These are phyloP conservation scores for Penicillium sp. DNA, from an alignment of 2,329 filamentous ascomycete species.

Conservation along the genomic window DNA sequence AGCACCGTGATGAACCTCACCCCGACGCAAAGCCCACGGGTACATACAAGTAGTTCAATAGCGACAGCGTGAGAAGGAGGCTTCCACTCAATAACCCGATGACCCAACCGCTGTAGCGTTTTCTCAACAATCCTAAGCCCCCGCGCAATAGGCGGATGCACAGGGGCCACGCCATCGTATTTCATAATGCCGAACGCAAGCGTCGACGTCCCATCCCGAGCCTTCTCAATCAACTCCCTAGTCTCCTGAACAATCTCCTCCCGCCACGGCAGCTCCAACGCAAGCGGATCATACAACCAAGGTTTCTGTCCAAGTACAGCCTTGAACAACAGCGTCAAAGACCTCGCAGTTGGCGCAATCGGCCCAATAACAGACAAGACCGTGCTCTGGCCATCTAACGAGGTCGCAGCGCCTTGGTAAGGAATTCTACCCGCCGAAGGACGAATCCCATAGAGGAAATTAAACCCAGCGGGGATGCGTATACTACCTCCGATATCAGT, in stretches of 20 bases:
- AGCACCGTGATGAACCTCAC: constrained; percentile 2
- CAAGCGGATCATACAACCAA: constrained; percentile 66
- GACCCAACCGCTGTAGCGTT: constrained; percentile 53
- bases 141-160: constrained; percentile 59
- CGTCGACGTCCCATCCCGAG: constrained; percentile 31
- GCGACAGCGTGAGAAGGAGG: constrained; percentile 52
- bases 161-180: constrained; percentile 52
- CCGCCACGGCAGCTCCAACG: constrained; percentile 66
- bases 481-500: constrained; percentile 60
- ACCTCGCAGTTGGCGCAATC: constrained; percentile 56
- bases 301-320: constrained; percentile 59
- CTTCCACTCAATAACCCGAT: constrained; percentile 60
- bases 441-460: constrained; percentile 57
- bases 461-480: constrained; percentile 61
- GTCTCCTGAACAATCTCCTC: constrained; percentile 43
- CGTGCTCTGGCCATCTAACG: constrained; percentile 63
- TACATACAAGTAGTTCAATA: constrained; percentile 43
- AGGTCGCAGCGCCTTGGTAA: constrained; percentile 61
- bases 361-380: constrained; percentile 65
- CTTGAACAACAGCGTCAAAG: constrained; percentile 57
- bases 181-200: constrained; percentile 58
- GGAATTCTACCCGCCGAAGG: constrained; percentile 56
- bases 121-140: constrained; percentile 54
- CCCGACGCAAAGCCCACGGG: neutral
- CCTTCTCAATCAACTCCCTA: constrained; percentile 41